Evolutionary conservation across 2,329 filamentous ascomycete species (phyloP).

Genomic region (Epichloe glyceriae): DNA sequence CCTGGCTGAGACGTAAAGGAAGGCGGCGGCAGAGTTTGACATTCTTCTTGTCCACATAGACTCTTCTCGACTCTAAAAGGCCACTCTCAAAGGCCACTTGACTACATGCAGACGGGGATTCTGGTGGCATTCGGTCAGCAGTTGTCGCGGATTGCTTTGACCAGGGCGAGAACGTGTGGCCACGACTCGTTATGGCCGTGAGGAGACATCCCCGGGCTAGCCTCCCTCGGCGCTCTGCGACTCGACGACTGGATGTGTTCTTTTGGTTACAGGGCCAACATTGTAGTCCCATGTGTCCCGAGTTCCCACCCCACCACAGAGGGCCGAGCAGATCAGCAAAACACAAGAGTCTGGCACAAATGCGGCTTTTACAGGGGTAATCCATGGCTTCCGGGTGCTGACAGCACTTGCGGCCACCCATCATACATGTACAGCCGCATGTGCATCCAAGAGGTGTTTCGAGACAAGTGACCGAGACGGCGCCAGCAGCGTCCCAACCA

Average conservation of each 20-base stretch:
- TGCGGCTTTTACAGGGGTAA: no score
- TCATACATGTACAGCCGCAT: neutral
- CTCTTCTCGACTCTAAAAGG: neutral
- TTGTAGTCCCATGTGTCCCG: no score
- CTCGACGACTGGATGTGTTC: neutral
- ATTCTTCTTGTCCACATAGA: slow-evolving; percentile 1
- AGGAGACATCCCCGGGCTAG: neutral
- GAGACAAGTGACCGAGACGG: no score
- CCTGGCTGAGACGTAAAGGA: neutral
- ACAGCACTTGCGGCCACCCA: neutral
- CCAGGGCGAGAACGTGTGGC: neutral
- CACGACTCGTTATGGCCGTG: slow-evolving; percentile 1
- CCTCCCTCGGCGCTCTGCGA: neutral
- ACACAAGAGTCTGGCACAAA: no score
- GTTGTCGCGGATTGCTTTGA: neutral
- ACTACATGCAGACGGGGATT: neutral
- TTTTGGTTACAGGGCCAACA: neutral
- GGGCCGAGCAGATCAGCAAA: no score
- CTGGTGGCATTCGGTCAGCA: neutral
- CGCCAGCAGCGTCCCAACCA: no score
- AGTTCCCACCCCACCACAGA: no score
- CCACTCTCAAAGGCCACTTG: neutral
- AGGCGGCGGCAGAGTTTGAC: slow-evolving; percentile 2
- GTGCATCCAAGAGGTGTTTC: no score
- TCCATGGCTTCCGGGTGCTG: neutral